Percentiles rank a stretch among this genome's conserved stretches.
phyloP scores from a whole-genome alignment of 1,284 basidiomycete species.

The Tausonia pullulans region DNA sequence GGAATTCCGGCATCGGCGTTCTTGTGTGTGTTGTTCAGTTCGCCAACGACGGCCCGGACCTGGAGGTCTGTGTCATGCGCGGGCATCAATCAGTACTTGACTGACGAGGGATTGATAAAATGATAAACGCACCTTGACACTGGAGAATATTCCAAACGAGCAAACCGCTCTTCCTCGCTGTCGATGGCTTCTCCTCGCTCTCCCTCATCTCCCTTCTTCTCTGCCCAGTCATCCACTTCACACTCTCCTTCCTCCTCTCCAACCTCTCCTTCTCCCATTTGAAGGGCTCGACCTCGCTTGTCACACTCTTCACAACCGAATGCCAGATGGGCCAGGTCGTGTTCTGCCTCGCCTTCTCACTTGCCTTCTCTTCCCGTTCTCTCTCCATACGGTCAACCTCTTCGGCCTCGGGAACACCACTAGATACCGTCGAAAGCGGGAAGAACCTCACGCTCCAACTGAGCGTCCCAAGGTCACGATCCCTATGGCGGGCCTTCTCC shows the following conservation, averaged over 20 bases:
- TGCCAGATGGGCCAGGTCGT: too few relatives aligned
- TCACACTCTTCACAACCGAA: too few relatives aligned
- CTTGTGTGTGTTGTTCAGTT: neutral
- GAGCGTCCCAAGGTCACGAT: constrained; percentile 27
- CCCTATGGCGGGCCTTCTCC: constrained; percentile 22
- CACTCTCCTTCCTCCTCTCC: constrained; percentile 28
- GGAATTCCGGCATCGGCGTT: constrained; percentile 2
- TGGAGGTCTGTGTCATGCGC: constrained; percentile 1
- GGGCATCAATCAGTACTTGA: neutral
- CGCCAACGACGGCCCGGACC: constrained; percentile 1
- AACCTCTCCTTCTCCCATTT: constrained; percentile 30
- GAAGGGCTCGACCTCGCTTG: neutral
- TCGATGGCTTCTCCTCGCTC: constrained; percentile 25
- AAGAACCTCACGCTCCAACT: constrained; percentile 32
- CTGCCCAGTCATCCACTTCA: constrained; percentile 32
- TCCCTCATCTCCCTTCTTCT: constrained; percentile 33
- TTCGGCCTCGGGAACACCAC: constrained; percentile 17
- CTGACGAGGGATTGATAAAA: neutral
- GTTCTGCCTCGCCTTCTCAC: too few relatives aligned
- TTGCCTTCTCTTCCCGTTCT: too few relatives aligned
- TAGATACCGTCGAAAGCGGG: constrained; percentile 30
- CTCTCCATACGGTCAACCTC: too few relatives aligned
- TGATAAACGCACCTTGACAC: neutral
- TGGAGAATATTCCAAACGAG: constrained; percentile 4
- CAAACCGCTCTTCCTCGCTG: constrained; percentile 24